phyloP scores from a whole-genome alignment of 495 filamentous ascomycete genomes.

The Elaphomyces granulatus region DNA sequence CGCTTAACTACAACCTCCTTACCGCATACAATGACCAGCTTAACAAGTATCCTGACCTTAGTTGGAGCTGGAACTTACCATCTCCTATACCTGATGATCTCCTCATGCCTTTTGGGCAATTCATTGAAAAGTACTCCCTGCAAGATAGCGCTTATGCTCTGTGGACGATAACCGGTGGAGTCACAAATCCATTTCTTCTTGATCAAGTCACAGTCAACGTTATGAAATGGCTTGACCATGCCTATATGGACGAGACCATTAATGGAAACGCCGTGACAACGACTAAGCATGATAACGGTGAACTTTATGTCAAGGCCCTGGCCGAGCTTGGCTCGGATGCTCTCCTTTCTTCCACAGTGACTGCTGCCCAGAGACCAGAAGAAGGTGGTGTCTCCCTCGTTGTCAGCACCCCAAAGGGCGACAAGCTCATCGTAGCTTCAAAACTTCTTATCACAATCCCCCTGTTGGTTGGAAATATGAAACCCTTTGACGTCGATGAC shows the following conservation, averaged over 20 bases:
- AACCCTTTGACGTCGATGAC: conserved; percentile 18
- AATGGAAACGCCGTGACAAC: background rate
- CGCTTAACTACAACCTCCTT: conserved; percentile 13
- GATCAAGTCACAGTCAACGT: conserved; percentile 5
- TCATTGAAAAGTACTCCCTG: conserved; percentile 33
- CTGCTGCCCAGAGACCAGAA: conserved; percentile 6
- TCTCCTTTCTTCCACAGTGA: conserved; percentile 19
- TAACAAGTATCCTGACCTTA: conserved; percentile 29
- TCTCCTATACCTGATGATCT: conserved; percentile 34
- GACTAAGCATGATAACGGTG: conserved; percentile 21
- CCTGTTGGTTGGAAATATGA: conserved; percentile 13
- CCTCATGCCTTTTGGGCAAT: conserved; percentile 32
- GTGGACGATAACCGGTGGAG: background rate
- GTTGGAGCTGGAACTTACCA: conserved; percentile 26
- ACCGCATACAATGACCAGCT: conserved; percentile 18
- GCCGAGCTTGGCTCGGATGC: conserved; percentile 14
- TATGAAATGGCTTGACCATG: conserved; percentile 1
- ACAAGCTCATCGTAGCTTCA: conserved; percentile 23
- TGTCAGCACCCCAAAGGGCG: conserved; percentile 19
- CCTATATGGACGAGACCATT: conserved; percentile 13
- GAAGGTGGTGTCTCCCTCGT: conserved; percentile 8
- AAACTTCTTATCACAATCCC: conserved; percentile 27
- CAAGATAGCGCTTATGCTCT: conserved; percentile 17
- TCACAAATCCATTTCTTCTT: conserved; percentile 7
- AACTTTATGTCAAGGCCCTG: conserved; percentile 22